Conservation (phyloP, 805 yeast species). For the Wickerhamia fluorescens region DNA sequence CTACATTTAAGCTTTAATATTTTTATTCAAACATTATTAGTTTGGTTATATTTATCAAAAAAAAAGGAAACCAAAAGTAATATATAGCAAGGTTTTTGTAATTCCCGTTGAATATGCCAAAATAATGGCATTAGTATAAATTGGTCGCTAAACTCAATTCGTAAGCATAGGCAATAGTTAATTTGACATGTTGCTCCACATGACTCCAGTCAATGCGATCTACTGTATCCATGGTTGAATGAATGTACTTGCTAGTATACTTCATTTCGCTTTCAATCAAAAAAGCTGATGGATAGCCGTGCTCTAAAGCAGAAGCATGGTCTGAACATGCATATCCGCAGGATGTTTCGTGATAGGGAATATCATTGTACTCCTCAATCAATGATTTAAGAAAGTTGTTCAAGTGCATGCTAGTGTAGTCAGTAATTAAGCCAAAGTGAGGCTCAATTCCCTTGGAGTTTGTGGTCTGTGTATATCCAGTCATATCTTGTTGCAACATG, state of each 20-base stretch:
- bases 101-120: too few species aligned
- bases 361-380: constrained; percentile 54
- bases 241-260: constrained; percentile 62
- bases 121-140: constrained; percentile 10
- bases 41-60: too few species aligned
- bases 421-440: constrained; percentile 75
- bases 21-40: too few species aligned
- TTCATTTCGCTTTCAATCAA: constrained; percentile 72
- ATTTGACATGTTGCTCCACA: constrained; percentile 71
- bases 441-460: constrained; percentile 46
- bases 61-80: too few species aligned
- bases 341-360: constrained; percentile 63
- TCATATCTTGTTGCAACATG: constrained; percentile 94
- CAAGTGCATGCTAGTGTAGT: constrained; percentile 51
- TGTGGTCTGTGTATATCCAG: constrained; percentile 61
- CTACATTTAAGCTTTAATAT: too few species aligned
- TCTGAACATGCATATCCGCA: constrained; percentile 96
- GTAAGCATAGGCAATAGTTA: constrained; percentile 64
- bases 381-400: constrained; percentile 57
- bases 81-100: too few species aligned
- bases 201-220: constrained; percentile 75
- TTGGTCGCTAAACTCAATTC: constrained; percentile 42
- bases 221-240: constrained; percentile 70
- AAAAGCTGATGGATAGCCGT: constrained; percentile 80
- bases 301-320: constrained; percentile 77